A percentile compares a stretch with the other conserved stretches of the same genome.
phyloP scores from a whole-genome alignment of 345 rosid genomes.

The Gossypium anomalum region DNA sequence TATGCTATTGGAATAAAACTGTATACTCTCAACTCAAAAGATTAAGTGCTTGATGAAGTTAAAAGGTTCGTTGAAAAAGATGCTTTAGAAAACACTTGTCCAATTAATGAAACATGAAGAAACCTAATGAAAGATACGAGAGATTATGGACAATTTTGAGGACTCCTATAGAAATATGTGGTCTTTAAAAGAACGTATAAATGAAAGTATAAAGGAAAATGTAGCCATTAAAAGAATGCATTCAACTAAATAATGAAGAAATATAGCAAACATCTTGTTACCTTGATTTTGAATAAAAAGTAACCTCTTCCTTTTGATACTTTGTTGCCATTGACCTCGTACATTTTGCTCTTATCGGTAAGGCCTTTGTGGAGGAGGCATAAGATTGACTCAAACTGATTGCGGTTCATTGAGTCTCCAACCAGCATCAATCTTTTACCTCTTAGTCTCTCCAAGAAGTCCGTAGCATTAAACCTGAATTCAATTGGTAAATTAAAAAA shows the following conservation, averaged over 20 bases:
- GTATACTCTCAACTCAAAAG: not conserved
- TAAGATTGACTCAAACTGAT: conserved; percentile 86
- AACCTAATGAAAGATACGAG: not conserved
- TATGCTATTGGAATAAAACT: not conserved
- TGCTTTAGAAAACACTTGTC: not conserved
- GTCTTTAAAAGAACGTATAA: not conserved
- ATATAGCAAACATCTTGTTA: conserved; percentile 27
- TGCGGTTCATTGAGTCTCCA: conserved; percentile 95
- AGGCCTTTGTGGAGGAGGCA: conserved; percentile 81
- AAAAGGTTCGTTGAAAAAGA: not conserved
- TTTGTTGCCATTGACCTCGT: conserved; percentile 67
- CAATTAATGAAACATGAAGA: not conserved
- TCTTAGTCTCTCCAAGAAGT: conserved; percentile 76
- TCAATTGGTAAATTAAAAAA: not conserved
- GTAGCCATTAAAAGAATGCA: not conserved
- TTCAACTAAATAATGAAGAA: conserved; percentile 12
- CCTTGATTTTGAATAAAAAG: conserved; percentile 66
- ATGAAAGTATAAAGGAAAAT: not conserved
- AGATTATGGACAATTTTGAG: not conserved
- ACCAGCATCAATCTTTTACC: conserved; percentile 82
- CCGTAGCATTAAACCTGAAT: conserved; percentile 86
- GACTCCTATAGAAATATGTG: not conserved
- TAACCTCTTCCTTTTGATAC: conserved; percentile 90
- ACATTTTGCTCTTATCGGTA: conserved; percentile 61
- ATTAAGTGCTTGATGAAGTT: not conserved